Percentiles rank a stretch among this genome's conserved stretches.
phyloP scores from a whole-genome alignment of 495 filamentous ascomycete genomes.

The Sabuloglossum arenarium region DNA sequence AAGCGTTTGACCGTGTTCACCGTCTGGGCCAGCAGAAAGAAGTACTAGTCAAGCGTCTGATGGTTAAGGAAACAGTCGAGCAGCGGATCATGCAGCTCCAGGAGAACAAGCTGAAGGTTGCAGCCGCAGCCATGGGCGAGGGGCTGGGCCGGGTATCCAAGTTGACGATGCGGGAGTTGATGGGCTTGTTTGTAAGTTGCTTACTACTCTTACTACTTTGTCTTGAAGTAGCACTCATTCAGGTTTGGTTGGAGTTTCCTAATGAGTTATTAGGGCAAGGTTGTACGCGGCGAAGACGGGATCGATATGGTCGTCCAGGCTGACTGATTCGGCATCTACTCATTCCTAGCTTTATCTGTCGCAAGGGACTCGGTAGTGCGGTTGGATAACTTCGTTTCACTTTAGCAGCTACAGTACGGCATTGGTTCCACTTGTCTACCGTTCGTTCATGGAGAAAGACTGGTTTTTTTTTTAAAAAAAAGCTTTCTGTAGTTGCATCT shows the following conservation, averaged over 20 bases:
- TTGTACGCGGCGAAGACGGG: neutral
- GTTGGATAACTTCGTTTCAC: too few species aligned
- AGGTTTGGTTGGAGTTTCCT: neutral
- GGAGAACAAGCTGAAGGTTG: constrained; percentile 54
- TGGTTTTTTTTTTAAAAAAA: too few species aligned
- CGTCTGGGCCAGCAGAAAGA: constrained; percentile 64
- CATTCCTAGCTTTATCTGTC: too few species aligned
- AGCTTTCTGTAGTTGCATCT: too few species aligned
- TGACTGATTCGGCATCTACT: too few species aligned
- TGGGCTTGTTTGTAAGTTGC: neutral
- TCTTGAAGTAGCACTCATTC: neutral
- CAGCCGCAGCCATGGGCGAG: constrained; percentile 28
- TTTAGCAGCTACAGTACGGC: too few species aligned
- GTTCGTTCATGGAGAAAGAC: too few species aligned
- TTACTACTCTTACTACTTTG: neutral
- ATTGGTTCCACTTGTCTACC: too few species aligned
- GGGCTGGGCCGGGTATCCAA: constrained; percentile 8
- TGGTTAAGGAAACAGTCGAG: constrained; percentile 75
- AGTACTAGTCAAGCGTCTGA: constrained; percentile 59
- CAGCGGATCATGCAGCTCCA: constrained; percentile 70
- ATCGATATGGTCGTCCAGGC: neutral
- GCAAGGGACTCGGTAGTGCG: too few species aligned
- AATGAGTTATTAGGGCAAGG: neutral
- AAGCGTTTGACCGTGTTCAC: constrained; percentile 82
- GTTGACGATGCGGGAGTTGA: neutral